Percentiles rank a stretch among this genome's conserved stretches.
Conservation (phyloP, 345 rosid genomes). For the Lepidium sativum region DNA sequence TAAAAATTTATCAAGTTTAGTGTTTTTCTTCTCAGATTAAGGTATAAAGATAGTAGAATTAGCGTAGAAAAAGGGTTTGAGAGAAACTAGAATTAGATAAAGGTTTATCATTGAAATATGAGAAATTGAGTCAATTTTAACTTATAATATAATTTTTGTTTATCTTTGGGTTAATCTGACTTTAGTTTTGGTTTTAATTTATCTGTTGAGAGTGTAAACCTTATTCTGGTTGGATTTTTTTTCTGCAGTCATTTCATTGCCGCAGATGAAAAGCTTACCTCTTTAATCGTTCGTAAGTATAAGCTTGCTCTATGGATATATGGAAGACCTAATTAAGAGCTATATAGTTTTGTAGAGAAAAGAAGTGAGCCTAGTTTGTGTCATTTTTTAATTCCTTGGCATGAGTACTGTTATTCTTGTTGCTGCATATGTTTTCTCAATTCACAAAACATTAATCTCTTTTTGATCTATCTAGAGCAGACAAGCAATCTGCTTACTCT, state of each 20-base stretch:
- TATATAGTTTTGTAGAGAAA: too few relatives aligned
- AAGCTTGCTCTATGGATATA: not conserved
- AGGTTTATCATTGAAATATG: not conserved
- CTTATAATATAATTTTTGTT: not conserved
- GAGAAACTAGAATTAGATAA: not conserved
- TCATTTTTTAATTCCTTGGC: too few relatives aligned
- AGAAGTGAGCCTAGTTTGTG: too few relatives aligned
- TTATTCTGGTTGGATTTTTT: not conserved
- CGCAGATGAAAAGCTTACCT: slow-evolving; percentile 82
- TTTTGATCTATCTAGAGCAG: too few relatives aligned
- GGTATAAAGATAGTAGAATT: not conserved
- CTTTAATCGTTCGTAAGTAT: slow-evolving; percentile 62
- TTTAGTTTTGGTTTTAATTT: not conserved
- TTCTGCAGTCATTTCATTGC: slow-evolving; percentile 49
- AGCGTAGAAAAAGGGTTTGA: not conserved
- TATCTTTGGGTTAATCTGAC: not conserved
- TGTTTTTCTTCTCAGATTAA: not conserved
- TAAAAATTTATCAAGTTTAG: not conserved
- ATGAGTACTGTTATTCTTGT: too few relatives aligned
- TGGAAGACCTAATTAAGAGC: too few relatives aligned
- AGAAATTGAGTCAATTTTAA: not conserved
- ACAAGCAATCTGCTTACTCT: too few relatives aligned
- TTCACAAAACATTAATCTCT: too few relatives aligned
- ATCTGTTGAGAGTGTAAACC: not conserved
- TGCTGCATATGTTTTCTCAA: too few relatives aligned